Evolutionary conservation across 306 rosid genomes (phyloP).

Genomic region (Pyrus bretschneideri): DNA sequence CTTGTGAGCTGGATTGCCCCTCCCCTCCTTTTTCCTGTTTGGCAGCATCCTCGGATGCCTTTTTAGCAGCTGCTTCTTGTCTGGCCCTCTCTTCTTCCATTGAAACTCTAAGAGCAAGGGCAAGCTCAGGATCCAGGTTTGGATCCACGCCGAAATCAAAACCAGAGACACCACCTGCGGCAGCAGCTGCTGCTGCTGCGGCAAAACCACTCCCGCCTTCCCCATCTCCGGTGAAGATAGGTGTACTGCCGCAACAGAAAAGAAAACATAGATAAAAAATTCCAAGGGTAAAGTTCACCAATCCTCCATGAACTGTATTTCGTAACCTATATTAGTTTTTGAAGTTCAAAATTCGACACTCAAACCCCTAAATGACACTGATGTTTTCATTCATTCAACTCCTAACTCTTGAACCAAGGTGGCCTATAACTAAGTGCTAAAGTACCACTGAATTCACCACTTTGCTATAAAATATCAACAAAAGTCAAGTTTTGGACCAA

Average conservation of each 20-base stretch:
- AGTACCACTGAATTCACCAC: neutral
- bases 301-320: neutral
- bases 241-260: slow-evolving; percentile 54
- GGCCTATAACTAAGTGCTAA: neutral
- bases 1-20: slow-evolving; percentile 65
- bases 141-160: slow-evolving; percentile 99
- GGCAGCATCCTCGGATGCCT: slow-evolving; percentile 82
- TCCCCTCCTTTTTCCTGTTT: slow-evolving; percentile 75
- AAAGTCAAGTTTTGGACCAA: neutral
- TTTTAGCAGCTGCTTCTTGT: slow-evolving; percentile 98
- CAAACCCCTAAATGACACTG: neutral
- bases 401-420: neutral
- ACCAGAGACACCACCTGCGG: slow-evolving; percentile 87
- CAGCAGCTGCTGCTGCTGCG: slow-evolving; percentile 88
- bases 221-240: slow-evolving; percentile 95
- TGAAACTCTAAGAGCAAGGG: slow-evolving; percentile 98
- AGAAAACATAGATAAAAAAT: neutral
- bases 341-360: neutral
- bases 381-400: neutral
- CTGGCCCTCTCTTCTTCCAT: slow-evolving; percentile 99
- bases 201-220: slow-evolving; percentile 96
- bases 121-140: slow-evolving; percentile 96
- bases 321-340: neutral
- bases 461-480: neutral
- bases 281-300: neutral